Conservation (phyloP, 805 yeast species). For the Lipomyces yamanashiensis region DNA sequence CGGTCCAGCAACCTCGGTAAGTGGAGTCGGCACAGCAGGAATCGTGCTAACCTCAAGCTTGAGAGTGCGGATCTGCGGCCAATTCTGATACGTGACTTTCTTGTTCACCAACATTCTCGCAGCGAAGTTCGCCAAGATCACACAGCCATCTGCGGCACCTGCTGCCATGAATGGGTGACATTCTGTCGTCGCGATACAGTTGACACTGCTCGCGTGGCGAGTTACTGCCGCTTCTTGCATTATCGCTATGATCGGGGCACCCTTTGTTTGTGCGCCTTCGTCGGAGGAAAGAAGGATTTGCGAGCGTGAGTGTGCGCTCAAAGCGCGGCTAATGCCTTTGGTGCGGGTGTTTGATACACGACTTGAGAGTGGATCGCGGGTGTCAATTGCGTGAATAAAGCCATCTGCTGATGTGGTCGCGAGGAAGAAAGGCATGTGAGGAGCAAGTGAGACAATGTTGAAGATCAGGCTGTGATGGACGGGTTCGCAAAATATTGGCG, state of each 20-base stretch:
- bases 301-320: conserved; percentile 1
- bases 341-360: conserved; percentile 13
- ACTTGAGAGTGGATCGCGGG: conserved; percentile 22
- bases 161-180: conserved; percentile 32
- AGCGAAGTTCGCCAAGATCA: conserved; percentile 24
- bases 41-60: conserved; percentile 9
- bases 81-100: conserved; percentile 7
- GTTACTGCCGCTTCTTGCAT: neutral
- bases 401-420: conserved; percentile 30
- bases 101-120: conserved; percentile 12
- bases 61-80: conserved; percentile 24
- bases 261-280: conserved; percentile 4
- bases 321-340: conserved; percentile 3
- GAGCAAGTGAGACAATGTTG: conserved; percentile 4
- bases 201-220: conserved; percentile 15
- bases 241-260: neutral
- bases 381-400: conserved; percentile 18
- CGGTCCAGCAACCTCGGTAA: neutral
- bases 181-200: conserved; percentile 19
- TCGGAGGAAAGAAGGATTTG: conserved; percentile 10
- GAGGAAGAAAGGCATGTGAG: conserved; percentile 10
- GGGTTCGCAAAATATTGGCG: conserved; percentile 23
- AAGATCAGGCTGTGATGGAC: conserved; percentile 17
- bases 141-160: conserved; percentile 35
- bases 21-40: neutral